Evolutionary conservation across 2,329 filamentous ascomycete genomes (phyloP).

Genomic region (Geoglossum cookeanum): DNA sequence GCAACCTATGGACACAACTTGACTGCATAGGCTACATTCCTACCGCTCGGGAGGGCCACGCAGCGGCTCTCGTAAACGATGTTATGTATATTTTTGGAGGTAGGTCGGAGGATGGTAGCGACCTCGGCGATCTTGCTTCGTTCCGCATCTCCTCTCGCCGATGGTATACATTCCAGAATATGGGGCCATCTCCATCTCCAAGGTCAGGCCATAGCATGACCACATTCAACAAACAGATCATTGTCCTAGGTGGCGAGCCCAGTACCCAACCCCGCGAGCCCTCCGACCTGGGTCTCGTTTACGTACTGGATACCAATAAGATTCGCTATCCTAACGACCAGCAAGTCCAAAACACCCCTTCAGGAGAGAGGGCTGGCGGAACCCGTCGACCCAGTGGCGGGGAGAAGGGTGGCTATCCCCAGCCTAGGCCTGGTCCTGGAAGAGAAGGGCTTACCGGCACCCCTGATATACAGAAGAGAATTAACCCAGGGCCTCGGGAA

Average conservation of each 20-base stretch:
- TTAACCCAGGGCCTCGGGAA: slow-evolving; percentile 7
- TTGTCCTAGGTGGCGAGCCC: slow-evolving; percentile 85
- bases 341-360: slow-evolving; percentile 18
- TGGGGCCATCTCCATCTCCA: slow-evolving; percentile 88
- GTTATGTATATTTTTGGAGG: slow-evolving; percentile 99
- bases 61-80: slow-evolving; percentile 81
- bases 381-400: slow-evolving; percentile 4
- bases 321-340: slow-evolving; percentile 85
- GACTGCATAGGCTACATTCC: slow-evolving; percentile 98
- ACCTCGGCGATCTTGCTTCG: slow-evolving; percentile 83
- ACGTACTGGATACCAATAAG: slow-evolving; percentile 85
- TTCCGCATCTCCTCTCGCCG: slow-evolving; percentile 64
- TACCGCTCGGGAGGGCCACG: slow-evolving; percentile 80
- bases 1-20: slow-evolving; percentile 69
- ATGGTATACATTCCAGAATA: slow-evolving; percentile 99
- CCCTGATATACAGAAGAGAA: slow-evolving; percentile 9
- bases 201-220: slow-evolving; percentile 97
- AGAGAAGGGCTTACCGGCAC: slow-evolving; percentile 16
- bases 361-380: slow-evolving; percentile 5
- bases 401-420: slow-evolving; percentile 18
- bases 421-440: slow-evolving; percentile 14
- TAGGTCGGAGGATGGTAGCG: slow-evolving; percentile 78
- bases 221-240: slow-evolving; percentile 74
- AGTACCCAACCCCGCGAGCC: slow-evolving; percentile 68
- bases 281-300: slow-evolving; percentile 71